phyloP scores from a whole-genome alignment of 2,329 filamentous ascomycete genomes.

The Arthrobotrys entomopaga region DNA sequence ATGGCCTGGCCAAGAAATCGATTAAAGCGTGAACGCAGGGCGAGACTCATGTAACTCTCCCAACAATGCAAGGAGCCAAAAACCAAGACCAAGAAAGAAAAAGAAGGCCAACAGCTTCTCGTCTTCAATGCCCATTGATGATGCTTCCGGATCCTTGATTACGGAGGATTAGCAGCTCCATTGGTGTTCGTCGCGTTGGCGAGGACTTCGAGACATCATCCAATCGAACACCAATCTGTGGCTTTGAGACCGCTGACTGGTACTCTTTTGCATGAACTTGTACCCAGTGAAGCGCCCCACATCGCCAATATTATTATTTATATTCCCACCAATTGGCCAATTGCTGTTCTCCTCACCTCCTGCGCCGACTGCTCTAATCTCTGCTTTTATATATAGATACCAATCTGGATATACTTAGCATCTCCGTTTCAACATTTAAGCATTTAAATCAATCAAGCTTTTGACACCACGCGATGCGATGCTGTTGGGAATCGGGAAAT shows the following conservation, averaged over 20 bases:
- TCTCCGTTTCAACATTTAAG: no score
- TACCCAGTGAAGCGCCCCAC: conserved; percentile 47
- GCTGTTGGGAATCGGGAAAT: no score
- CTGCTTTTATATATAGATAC: no score
- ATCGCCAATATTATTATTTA: conserved; percentile 34
- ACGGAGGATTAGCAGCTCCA: background rate
- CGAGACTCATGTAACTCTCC: no score
- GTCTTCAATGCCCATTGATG: conserved; percentile 13
- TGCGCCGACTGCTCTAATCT: conserved; percentile 24
- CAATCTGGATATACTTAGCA: no score
- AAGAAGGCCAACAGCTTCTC: background rate
- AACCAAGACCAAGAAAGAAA: background rate
- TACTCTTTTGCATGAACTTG: conserved; percentile 11
- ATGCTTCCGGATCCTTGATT: background rate
- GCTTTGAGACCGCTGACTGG: conserved; percentile 36
- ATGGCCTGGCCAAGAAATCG: no score
- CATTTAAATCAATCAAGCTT: no score
- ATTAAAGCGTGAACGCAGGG: no score
- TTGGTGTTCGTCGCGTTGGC: conserved; percentile 16
- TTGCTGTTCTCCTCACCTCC: conserved; percentile 8
- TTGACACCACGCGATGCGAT: no score
- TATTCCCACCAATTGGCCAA: conserved; percentile 19
- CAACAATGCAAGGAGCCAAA: background rate
- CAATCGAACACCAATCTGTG: conserved; percentile 34
- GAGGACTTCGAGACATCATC: conserved; percentile 12